Evolutionary conservation across 495 filamentous ascomycete genomes (phyloP).

Genomic region (Letharia columbiana): DNA sequence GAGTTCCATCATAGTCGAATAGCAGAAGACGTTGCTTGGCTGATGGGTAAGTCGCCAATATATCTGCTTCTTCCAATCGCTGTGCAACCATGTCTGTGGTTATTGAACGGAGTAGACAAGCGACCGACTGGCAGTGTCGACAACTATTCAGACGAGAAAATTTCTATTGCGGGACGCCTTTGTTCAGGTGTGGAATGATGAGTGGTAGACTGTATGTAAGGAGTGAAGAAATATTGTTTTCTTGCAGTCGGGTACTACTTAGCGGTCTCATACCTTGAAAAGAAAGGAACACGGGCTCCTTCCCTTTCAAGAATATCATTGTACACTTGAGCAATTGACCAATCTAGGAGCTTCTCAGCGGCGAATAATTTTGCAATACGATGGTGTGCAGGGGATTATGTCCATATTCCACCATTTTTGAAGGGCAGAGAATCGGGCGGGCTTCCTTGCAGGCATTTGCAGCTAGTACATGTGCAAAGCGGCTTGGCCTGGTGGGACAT

Average conservation of each 20-base stretch:
- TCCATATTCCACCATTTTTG: too few species aligned
- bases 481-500: too few species aligned
- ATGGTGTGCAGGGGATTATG: neutral
- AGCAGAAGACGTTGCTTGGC: slow-evolving; percentile 65
- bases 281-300: neutral
- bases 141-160: neutral
- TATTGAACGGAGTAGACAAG: too few species aligned
- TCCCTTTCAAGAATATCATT: neutral
- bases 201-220: neutral
- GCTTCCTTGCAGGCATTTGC: too few species aligned
- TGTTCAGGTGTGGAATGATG: neutral
- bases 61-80: slow-evolving; percentile 8
- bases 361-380: neutral
- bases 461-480: too few species aligned
- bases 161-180: neutral
- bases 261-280: neutral
- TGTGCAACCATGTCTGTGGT: neutral
- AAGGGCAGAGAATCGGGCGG: too few species aligned
- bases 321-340: neutral
- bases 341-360: neutral
- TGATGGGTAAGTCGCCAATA: slow-evolving; percentile 1
- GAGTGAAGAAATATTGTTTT: neutral
- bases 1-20: slow-evolving; percentile 97
- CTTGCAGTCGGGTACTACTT: too few species aligned
- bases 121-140: neutral